A percentile compares a stretch with the other conserved stretches of the same genome.
Conservation (phyloP, 163 green algal species). For the Scenedesmus sp. region DNA sequence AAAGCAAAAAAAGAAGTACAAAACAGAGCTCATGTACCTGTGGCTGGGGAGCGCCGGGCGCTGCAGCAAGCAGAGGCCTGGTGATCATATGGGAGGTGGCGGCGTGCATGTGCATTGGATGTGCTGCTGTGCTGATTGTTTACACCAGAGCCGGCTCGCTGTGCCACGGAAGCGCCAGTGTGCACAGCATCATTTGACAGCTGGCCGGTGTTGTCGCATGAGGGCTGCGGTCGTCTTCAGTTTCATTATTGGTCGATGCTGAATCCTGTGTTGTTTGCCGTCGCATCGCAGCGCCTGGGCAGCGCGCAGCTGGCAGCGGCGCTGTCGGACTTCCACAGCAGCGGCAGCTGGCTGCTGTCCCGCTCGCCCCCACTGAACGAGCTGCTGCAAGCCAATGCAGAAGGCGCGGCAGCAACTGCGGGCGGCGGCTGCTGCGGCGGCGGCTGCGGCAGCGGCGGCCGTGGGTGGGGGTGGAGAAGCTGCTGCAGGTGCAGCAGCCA, state of each 20-base stretch:
- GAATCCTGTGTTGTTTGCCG: not conserved
- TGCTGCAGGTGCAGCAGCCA: not conserved
- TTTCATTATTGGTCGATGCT: too few species aligned
- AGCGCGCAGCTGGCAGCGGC: slow-evolving; percentile 30
- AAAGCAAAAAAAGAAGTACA: too few species aligned
- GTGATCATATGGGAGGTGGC: not conserved
- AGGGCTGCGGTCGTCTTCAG: too few species aligned
- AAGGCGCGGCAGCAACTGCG: not conserved
- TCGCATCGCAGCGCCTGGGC: not conserved
- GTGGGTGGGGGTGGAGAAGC: slow-evolving; percentile 21
- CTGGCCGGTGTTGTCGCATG: too few species aligned
- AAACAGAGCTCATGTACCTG: too few species aligned
- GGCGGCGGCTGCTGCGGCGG: not conserved
- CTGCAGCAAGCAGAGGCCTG: too few species aligned
- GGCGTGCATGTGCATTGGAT: not conserved
- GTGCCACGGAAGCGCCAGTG: too few species aligned
- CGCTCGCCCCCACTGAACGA: slow-evolving; percentile 28
- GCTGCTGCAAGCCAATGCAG: not conserved
- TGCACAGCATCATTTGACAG: too few species aligned
- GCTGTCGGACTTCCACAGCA: slow-evolving; percentile 12
- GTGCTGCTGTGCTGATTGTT: too few species aligned
- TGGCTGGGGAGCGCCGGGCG: too few species aligned
- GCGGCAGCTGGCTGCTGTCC: slow-evolving; percentile 22
- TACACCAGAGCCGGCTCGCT: too few species aligned
- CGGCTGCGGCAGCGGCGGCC: not conserved